A percentile compares a stretch with the other conserved stretches of the same genome.
Conservation (phyloP, 2,329 filamentous ascomycete genomes). For the Colletotrichum sp. region DNA sequence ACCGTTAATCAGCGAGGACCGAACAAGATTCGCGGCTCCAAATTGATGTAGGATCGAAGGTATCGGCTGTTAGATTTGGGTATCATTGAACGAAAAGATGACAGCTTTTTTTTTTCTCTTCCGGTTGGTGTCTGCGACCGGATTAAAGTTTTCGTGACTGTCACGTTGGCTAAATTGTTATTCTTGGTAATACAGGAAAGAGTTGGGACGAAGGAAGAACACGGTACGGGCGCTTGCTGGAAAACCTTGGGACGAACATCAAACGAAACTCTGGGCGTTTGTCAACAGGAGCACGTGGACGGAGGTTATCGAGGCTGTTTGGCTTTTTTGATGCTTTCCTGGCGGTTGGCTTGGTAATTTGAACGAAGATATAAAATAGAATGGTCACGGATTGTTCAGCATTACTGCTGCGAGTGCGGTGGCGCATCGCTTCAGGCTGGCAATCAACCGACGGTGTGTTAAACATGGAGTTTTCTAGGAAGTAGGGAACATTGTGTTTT, state of each 20-base stretch:
- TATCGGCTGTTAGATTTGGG: neutral
- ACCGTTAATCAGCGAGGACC: neutral
- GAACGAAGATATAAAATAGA: no score
- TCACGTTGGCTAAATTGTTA: neutral
- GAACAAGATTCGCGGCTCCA: neutral
- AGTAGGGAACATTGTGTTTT: no score
- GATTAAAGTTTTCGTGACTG: neutral
- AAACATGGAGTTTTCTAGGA: no score
- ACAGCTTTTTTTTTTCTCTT: neutral
- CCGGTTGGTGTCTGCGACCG: neutral
- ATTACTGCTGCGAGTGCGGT: no score
- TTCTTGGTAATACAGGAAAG: neutral
- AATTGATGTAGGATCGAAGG: neutral
- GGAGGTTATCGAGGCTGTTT: neutral
- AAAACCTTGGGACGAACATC: constrained; percentile 12
- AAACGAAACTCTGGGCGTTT: neutral
- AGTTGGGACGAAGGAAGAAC: neutral
- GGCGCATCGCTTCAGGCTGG: no score
- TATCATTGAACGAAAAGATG: neutral
- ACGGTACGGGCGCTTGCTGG: neutral
- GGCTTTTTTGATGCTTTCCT: neutral
- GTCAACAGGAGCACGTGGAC: neutral
- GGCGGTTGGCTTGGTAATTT: neutral
- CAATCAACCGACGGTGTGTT: no score
- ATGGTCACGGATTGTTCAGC: no score